phyloP scores from a whole-genome alignment of 1,139 yeast species.

The Barnettozyma hawaiiensis region DNA sequence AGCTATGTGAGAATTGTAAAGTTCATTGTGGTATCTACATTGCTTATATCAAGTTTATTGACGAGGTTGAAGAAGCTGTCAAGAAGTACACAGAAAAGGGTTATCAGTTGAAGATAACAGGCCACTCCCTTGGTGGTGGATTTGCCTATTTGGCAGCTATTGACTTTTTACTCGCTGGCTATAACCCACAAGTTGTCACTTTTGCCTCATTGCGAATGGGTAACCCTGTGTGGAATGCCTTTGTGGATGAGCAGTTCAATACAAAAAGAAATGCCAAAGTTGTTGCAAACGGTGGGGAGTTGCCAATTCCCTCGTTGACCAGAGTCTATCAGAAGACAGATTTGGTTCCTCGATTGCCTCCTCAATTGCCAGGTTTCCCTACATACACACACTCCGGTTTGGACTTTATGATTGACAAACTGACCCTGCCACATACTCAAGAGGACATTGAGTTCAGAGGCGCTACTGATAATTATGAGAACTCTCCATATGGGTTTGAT shows the following conservation, averaged over 20 bases:
- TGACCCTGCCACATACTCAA: conserved; percentile 41
- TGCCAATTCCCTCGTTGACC: conserved; percentile 31
- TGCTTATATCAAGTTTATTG: conserved; percentile 37
- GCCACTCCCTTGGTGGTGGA: conserved; percentile 76
- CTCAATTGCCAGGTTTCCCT: conserved; percentile 28
- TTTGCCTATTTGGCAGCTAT: conserved; percentile 55
- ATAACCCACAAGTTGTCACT: conserved; percentile 47
- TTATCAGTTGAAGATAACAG: conserved; percentile 48
- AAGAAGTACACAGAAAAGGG: conserved; percentile 32
- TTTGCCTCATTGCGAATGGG: conserved; percentile 63
- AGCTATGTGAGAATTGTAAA: conserved; percentile 42
- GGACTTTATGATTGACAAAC: conserved; percentile 41
- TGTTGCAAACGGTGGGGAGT: conserved; percentile 29
- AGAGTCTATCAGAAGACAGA: conserved; percentile 56
- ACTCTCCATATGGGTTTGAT: conserved; percentile 9
- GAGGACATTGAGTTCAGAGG: conserved; percentile 34
- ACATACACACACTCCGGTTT: conserved; percentile 44
- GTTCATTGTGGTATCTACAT: conserved; percentile 54
- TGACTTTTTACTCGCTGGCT: conserved; percentile 49
- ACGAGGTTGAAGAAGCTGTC: conserved; percentile 33
- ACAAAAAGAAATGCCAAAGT: conserved; percentile 28
- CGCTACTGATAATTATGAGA: conserved; percentile 15
- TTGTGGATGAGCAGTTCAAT: conserved; percentile 46
- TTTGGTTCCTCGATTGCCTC: conserved; percentile 54
- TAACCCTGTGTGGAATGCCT: conserved; percentile 42